phyloP scores from a whole-genome alignment of 2,329 filamentous ascomycete genomes.

The Aureobasidium musti region DNA sequence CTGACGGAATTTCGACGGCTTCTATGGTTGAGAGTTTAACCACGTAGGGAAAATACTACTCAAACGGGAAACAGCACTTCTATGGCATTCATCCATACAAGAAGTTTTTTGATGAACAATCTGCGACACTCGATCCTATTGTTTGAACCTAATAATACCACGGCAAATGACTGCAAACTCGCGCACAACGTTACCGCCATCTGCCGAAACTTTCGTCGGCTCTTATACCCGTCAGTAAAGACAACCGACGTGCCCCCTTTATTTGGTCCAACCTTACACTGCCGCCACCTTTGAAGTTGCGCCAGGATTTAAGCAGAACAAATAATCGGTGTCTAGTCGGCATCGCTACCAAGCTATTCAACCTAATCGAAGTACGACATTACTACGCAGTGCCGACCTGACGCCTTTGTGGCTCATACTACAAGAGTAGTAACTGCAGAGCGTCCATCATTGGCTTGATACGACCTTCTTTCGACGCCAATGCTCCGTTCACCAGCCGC shows the following conservation, averaged over 20 bases:
- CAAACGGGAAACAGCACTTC: neutral
- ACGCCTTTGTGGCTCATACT: neutral
- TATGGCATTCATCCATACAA: neutral
- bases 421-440: neutral
- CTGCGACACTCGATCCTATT: neutral
- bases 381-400: neutral
- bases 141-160: no score
- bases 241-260: neutral
- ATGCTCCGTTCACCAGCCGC: neutral
- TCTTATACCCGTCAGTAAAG: neutral
- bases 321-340: neutral
- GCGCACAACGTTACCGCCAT: neutral
- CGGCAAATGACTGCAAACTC: neutral
- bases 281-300: neutral
- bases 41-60: neutral
- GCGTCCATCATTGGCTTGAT: neutral
- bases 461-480: neutral
- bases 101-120: neutral
- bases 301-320: neutral
- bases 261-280: neutral
- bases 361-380: neutral
- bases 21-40: neutral
- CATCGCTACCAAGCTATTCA: neutral
- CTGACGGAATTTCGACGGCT: neutral
- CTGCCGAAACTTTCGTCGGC: conserved; percentile 14